Evolutionary conservation across 108 stramenopile genomes (phyloP).

Genomic region (Licmophora abbreviata): DNA sequence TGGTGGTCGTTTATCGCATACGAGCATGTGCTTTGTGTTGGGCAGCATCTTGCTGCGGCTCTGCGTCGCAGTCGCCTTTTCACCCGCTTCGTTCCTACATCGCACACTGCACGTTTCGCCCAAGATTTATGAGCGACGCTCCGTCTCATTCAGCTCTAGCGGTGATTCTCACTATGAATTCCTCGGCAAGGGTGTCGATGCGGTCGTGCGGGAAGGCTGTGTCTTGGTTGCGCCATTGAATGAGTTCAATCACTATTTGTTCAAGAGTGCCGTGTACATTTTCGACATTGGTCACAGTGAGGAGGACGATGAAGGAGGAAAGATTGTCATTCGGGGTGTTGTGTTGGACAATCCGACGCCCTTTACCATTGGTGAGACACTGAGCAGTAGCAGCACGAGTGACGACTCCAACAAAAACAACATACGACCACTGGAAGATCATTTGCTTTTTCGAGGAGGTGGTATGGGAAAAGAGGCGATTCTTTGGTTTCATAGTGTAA

Average conservation of each 20-base stretch:
- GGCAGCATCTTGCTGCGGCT: too few species aligned
- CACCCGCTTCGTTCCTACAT: too few species aligned
- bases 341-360: constrained; percentile 81
- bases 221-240: constrained; percentile 66
- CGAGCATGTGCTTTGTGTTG: too few species aligned
- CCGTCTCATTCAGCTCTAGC: too few species aligned
- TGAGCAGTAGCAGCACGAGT: constrained; percentile 9
- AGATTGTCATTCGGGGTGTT: constrained; percentile 71
- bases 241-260: constrained; percentile 72
- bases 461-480: constrained; percentile 47
- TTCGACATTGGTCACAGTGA: constrained; percentile 70
- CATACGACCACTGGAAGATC: constrained; percentile 26
- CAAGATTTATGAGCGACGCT: too few species aligned
- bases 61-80: too few species aligned
- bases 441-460: constrained; percentile 67
- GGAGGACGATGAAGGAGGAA: constrained; percentile 28
- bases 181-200: constrained; percentile 57
- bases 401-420: constrained; percentile 10
- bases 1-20: too few species aligned
- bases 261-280: constrained; percentile 65
- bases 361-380: constrained; percentile 74
- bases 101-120: too few species aligned
- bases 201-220: constrained; percentile 59
- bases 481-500: constrained; percentile 59
- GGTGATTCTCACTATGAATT: constrained; percentile 21